These are phyloP conservation scores for Cymbidium sinense DNA, from an alignment of 106 monocot genomes.

Conservation along the genomic window DNA sequence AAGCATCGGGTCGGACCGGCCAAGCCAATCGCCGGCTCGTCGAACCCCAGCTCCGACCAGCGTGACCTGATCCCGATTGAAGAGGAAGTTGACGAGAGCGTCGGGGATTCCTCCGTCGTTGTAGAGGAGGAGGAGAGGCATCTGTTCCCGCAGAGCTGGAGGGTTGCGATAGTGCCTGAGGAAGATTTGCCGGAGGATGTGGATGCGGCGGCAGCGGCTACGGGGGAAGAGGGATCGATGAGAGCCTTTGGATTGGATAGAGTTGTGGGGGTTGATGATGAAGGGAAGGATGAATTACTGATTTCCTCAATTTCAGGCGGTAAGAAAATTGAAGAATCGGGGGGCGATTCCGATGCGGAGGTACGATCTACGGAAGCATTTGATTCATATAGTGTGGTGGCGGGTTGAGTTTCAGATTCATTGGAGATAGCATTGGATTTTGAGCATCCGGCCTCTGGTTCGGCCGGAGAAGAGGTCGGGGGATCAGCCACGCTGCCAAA, in stretches of 20 bases:
- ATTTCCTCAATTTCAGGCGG: background rate
- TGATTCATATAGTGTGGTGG: background rate
- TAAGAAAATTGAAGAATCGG: background rate
- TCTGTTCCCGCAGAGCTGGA: background rate
- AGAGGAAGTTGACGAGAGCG: background rate
- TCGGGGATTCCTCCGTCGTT: background rate
- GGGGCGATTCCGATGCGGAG: too few relatives aligned
- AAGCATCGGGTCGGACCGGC: background rate
- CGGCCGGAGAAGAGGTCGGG: background rate
- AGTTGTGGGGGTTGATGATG: background rate
- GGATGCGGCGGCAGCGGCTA: too few relatives aligned
- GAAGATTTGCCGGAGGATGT: background rate
- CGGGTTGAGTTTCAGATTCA: too few relatives aligned
- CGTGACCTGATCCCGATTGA: background rate
- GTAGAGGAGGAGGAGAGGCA: constrained; percentile 1
- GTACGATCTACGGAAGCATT: background rate
- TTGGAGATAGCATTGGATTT: too few relatives aligned
- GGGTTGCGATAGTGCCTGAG: background rate
- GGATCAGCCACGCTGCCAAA: background rate
- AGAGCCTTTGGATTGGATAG: background rate
- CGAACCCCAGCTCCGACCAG: background rate
- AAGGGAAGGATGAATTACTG: background rate
- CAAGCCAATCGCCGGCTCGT: background rate
- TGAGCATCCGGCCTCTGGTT: too few relatives aligned
- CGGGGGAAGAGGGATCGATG: too few relatives aligned